phyloP scores from a whole-genome alignment of 768 basidiomycete species.

The Multifurca ochricompacta region DNA sequence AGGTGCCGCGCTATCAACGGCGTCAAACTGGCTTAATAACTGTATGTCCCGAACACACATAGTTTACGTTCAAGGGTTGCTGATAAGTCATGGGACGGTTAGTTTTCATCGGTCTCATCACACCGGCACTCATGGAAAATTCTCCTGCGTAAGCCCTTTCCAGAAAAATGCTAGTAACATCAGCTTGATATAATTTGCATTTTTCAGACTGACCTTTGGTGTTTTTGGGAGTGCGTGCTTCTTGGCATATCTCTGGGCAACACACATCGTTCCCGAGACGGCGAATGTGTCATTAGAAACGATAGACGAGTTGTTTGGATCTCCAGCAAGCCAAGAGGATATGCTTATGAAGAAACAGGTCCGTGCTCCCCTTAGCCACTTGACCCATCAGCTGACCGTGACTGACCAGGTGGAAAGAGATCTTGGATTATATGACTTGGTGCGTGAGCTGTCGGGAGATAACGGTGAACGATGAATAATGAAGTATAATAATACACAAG shows the following conservation, averaged over 20 bases:
- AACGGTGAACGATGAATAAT: background rate
- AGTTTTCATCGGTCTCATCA: conserved; percentile 73
- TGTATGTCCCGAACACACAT: conserved; percentile 30
- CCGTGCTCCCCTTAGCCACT: conserved; percentile 2
- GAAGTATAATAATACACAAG: too few relatives aligned
- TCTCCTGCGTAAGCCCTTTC: conserved; percentile 44
- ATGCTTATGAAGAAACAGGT: conserved; percentile 45
- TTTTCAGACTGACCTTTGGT: conserved; percentile 64
- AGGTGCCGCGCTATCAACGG: conserved; percentile 77
- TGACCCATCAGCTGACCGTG: background rate
- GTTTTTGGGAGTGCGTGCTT: conserved; percentile 59
- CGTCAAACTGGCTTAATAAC: conserved; percentile 83
- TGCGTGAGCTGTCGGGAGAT: conserved; percentile 30
- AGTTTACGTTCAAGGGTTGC: background rate
- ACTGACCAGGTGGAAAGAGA: conserved; percentile 46
- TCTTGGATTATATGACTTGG: conserved; percentile 41
- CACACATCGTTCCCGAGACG: conserved; percentile 64
- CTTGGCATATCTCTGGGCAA: conserved; percentile 64
- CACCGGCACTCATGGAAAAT: conserved; percentile 53
- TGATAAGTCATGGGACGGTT: background rate
- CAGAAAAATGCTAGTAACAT: background rate
- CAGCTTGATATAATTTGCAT: background rate
- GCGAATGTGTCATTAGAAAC: conserved; percentile 71
- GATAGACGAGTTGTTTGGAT: conserved; percentile 60
- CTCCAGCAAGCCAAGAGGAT: conserved; percentile 52